Base-by-base conservation (phyloP, 2,329 filamentous ascomycete species). In the Hymenotorrendiella dingleyae region DNA sequence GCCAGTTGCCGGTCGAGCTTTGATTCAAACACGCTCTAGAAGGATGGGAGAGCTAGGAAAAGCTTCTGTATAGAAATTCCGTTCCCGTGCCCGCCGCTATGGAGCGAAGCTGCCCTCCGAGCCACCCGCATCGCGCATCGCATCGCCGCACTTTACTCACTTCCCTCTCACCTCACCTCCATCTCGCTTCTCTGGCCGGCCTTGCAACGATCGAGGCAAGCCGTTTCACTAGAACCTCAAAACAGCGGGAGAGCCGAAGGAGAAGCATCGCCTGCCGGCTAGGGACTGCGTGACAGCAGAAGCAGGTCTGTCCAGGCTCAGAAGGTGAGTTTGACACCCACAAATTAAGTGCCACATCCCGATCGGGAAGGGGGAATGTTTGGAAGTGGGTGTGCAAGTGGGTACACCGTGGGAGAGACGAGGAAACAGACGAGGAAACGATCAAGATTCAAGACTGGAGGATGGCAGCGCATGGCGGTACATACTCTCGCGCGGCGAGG, bases 311-410 rank as follows among this genome's bases (percentile, higher is more conserved):
- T 42, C 50, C 36, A 51, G 44, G 40, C 47, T 53, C 42, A 50
- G 49, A 48, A 48, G 50, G 44, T 44, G 40, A 56, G 58, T 61
- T 61, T 62, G 59, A 58, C 49, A 54, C 48, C 50, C 56, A 51
- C 52, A 54, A 50, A 50, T 49, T 46, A 46, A 34, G 50, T 54
- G 49, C 53, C 48, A 55, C 45, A 47, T 43, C 54, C 54, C 51
- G 53, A 56, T 57, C 44, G 43, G 57, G 54, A 54, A 42, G 41
- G 52, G 36, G 51, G 52, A 49, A 55, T 60, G 58, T 57, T 59
- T 59, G 57, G 46, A 59, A 52, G 46, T 51, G 54, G 54, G 46
- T 48, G n/a, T n/a, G n/a, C n/a, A n/a, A n/a, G n/a, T n/a, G n/a
- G n/a, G n/a, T n/a, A n/a, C n/a, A n/a, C n/a, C n/a, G n/a, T n/a